Evolutionary conservation across 306 rosid genomes (phyloP).

Genomic region (Datisca glomerata): DNA sequence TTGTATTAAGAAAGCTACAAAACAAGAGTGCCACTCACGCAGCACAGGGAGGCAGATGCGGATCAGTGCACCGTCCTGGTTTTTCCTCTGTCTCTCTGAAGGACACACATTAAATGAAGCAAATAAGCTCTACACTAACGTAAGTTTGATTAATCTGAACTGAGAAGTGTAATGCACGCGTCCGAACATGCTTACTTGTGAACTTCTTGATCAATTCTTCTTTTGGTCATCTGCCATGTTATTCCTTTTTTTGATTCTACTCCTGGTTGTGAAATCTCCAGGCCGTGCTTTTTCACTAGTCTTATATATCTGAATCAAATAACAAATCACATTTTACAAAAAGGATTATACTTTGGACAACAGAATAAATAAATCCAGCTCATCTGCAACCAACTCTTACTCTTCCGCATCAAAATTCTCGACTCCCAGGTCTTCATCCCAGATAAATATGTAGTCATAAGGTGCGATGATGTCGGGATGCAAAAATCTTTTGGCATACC

Average conservation of each 20-base stretch:
- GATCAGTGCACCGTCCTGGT: constrained; percentile 90
- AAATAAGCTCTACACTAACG: not conserved
- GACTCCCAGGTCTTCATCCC: constrained; percentile 99
- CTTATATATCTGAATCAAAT: constrained; percentile 42
- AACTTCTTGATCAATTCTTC: constrained; percentile 83
- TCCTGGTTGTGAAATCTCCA: constrained; percentile 97
- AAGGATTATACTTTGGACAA: constrained; percentile 6
- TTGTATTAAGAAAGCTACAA: not conserved
- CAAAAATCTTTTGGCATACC: constrained; percentile 95
- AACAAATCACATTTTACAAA: not conserved
- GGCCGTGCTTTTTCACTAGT: constrained; percentile 72
- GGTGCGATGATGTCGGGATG: constrained; percentile 93
- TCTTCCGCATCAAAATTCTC: constrained; percentile 83
- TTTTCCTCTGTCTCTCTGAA: constrained; percentile 67
- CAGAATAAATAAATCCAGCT: constrained; percentile 9
- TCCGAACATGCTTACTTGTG: constrained; percentile 61
- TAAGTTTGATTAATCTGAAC: not conserved
- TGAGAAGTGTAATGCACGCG: not conserved
- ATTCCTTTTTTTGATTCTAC: constrained; percentile 71
- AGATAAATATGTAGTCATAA: constrained; percentile 85
- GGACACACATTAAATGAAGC: constrained; percentile 9
- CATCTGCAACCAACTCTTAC: constrained; percentile 33
- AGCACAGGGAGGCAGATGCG: constrained; percentile 93
- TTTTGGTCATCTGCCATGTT: constrained; percentile 96
- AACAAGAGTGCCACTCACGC: constrained; percentile 39